Percentiles rank a stretch among this genome's conserved stretches.
These are phyloP conservation scores for Pythium phragmitis DNA, from an alignment of 352 stramenopile species.

Conservation along the genomic window DNA sequence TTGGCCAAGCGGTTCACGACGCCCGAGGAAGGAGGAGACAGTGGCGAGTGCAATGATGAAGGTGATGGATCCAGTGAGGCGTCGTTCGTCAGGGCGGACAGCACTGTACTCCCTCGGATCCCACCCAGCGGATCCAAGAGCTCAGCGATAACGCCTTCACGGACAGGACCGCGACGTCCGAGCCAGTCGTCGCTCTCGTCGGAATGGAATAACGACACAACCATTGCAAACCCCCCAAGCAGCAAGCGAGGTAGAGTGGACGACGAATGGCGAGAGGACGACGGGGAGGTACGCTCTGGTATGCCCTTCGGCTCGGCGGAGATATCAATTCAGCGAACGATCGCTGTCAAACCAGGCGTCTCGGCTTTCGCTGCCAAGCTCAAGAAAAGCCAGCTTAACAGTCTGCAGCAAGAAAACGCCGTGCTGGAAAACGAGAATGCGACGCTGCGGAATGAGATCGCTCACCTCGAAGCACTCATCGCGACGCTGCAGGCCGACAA, in stretches of 20 bases:
- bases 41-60: constrained; percentile 19
- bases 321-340: constrained; percentile 35
- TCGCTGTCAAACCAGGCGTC: constrained; percentile 9
- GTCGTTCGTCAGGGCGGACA: neutral
- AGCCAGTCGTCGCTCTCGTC: neutral
- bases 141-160: constrained; percentile 3
- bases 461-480: constrained; percentile 44
- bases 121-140: neutral
- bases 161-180: neutral
- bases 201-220: constrained; percentile 27
- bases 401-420: constrained; percentile 44
- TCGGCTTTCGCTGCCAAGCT: constrained; percentile 37
- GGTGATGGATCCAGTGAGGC: constrained; percentile 3
- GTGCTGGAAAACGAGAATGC: constrained; percentile 38
- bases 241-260: neutral
- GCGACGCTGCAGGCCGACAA: constrained; percentile 35
- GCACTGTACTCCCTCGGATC: constrained; percentile 18
- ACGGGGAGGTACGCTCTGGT: neutral
- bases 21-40: constrained; percentile 4
- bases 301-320: constrained; percentile 18
- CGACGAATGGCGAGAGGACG: constrained; percentile 8
- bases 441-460: constrained; percentile 44
- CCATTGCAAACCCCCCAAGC: neutral
- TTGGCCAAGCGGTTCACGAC: constrained; percentile 18
- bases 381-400: constrained; percentile 42